Conservation (phyloP, 139 green algal genomes). For the Edaphochlamys debaryana region DNA sequence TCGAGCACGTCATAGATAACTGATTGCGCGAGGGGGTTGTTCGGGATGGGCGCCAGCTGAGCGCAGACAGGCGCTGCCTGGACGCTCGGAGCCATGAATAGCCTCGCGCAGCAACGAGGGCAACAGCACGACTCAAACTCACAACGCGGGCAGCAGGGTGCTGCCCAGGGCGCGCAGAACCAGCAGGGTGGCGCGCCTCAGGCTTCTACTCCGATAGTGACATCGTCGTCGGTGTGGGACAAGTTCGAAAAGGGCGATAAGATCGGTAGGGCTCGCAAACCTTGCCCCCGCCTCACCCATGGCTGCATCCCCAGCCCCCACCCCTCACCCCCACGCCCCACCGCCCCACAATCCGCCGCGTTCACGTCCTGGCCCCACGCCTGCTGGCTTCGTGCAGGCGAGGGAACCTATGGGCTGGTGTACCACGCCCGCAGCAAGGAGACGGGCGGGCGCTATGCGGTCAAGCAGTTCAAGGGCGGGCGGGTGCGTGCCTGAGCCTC, state of each 20-base stretch:
- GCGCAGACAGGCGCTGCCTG: too few species aligned
- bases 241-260: slow-evolving; percentile 68
- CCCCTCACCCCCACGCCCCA: too few species aligned
- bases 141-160: not conserved
- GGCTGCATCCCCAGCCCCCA: too few species aligned
- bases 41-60: too few species aligned
- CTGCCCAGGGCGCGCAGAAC: not conserved
- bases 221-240: slow-evolving; percentile 23
- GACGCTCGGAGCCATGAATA: too few species aligned
- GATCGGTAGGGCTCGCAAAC: slow-evolving; percentile 62
- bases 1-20: too few species aligned
- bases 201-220: not conserved
- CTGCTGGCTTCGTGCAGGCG: too few species aligned
- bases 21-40: too few species aligned
- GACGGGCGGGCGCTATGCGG: slow-evolving; percentile 58
- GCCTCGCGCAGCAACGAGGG: not conserved
- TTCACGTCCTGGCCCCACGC: too few species aligned
- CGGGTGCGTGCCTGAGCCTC: slow-evolving; percentile 46
- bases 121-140: not conserved
- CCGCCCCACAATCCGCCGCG: too few species aligned
- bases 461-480: slow-evolving; percentile 79
- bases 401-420: slow-evolving; percentile 65
- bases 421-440: slow-evolving; percentile 62
- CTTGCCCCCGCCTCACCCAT: too few species aligned
- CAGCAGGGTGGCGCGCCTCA: not conserved